A percentile compares a stretch with the other conserved stretches of the same genome.
These are phyloP conservation scores for Suillus occidentalis DNA, from an alignment of 768 basidiomycete genomes.

Conservation along the genomic window DNA sequence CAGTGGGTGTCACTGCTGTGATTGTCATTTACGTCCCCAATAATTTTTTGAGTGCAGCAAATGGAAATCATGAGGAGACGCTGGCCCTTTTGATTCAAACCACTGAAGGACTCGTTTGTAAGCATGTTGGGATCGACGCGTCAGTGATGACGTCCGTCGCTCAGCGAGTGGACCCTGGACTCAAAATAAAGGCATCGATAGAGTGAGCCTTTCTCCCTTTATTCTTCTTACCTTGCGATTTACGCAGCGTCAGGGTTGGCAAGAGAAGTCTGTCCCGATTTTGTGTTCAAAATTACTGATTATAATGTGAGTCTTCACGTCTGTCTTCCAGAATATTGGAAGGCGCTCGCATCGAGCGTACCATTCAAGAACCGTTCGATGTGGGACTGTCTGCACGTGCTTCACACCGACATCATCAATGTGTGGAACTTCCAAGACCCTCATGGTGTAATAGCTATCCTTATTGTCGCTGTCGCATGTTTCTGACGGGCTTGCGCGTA, in stretches of 20 bases:
- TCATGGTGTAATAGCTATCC: background rate
- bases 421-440: slow-evolving; percentile 22
- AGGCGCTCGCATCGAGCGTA: slow-evolving; percentile 10
- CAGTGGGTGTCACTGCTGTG: no score
- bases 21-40: no score
- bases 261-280: slow-evolving; percentile 8
- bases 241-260: slow-evolving; percentile 2
- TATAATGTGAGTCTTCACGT: background rate
- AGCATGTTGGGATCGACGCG: background rate
- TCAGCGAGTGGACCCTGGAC: background rate
- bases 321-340: slow-evolving; percentile 20
- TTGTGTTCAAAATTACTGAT: slow-evolving; percentile 9
- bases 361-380: slow-evolving; percentile 9
- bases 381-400: slow-evolving; percentile 14
- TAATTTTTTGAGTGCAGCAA: background rate
- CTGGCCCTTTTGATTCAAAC: background rate
- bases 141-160: background rate
- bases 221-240: background rate
- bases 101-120: background rate
- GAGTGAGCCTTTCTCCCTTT: background rate
- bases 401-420: slow-evolving; percentile 20
- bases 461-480: background rate
- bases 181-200: background rate
- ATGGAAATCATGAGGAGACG: background rate
- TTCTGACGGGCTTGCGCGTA: background rate